phyloP scores from a whole-genome alignment of 2,329 filamentous ascomycete species.

The Ascochyta fabae region DNA sequence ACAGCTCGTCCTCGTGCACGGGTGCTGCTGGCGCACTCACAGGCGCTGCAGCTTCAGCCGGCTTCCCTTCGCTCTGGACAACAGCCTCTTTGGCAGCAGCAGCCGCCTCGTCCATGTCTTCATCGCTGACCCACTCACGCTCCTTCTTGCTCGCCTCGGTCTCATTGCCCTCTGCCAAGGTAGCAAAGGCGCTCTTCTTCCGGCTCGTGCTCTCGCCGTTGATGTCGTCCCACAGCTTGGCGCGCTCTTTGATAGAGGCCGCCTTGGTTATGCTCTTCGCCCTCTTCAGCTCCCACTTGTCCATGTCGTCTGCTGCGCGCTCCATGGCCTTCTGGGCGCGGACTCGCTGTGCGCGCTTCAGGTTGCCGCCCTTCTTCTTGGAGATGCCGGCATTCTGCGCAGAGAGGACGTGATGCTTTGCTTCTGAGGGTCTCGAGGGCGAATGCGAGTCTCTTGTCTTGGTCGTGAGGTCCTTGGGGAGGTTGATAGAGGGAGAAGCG shows the following conservation, averaged over 20 bases:
- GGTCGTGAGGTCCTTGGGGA: constrained; percentile 60
- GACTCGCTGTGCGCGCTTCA: constrained; percentile 60
- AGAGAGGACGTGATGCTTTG: constrained; percentile 64
- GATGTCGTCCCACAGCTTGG: constrained; percentile 50
- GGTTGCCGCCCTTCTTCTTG: constrained; percentile 59
- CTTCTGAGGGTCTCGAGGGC: constrained; percentile 21
- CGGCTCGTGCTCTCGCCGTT: constrained; percentile 35
- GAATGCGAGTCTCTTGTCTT: constrained; percentile 33
- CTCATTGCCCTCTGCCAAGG: constrained; percentile 20
- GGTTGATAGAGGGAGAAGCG: constrained; percentile 71
- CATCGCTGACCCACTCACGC: constrained; percentile 39
- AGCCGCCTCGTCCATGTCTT: constrained; percentile 35
- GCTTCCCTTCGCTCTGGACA: constrained; percentile 15
- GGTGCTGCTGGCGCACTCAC: background rate
- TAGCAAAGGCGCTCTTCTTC: constrained; percentile 28
- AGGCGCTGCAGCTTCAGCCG: constrained; percentile 12
- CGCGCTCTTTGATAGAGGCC: constrained; percentile 57
- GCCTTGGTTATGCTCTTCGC: constrained; percentile 58
- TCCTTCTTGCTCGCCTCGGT: constrained; percentile 21
- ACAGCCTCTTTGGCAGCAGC: constrained; percentile 14
- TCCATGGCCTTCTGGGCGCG: constrained; percentile 58
- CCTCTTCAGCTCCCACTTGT: constrained; percentile 63
- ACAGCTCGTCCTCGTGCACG: constrained; percentile 35
- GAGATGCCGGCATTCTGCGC: constrained; percentile 76
- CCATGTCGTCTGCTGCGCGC: constrained; percentile 60